phyloP scores from a whole-genome alignment of 768 basidiomycete species.

The Boletus huronensis region DNA sequence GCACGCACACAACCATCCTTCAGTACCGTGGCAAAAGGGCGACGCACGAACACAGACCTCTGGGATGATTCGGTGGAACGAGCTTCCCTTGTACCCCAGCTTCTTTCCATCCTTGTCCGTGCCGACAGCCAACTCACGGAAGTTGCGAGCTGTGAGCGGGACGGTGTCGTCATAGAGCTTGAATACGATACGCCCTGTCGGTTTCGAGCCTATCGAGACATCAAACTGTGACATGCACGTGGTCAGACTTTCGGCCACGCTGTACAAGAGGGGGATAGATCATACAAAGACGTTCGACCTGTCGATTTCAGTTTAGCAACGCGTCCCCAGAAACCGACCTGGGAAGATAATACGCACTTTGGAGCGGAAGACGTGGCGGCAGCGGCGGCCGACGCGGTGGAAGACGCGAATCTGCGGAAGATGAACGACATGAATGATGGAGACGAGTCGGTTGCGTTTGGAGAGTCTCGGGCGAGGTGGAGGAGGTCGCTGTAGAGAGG shows the following conservation, averaged over 20 bases:
- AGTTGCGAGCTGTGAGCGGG: slow-evolving; percentile 79
- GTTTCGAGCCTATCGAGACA: slow-evolving; percentile 54
- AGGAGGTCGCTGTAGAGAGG: slow-evolving; percentile 23
- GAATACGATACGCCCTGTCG: slow-evolving; percentile 74
- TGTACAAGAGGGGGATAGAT: slow-evolving; percentile 13
- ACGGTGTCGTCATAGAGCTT: slow-evolving; percentile 79
- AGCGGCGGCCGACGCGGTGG: slow-evolving; percentile 38
- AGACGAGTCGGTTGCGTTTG: slow-evolving; percentile 13
- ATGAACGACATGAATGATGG: slow-evolving; percentile 43
- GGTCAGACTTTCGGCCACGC: background rate
- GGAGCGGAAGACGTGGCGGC: slow-evolving; percentile 11
- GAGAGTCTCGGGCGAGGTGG: slow-evolving; percentile 12
- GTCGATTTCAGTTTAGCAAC: background rate
- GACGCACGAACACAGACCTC: slow-evolving; percentile 35
- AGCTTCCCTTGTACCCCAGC: slow-evolving; percentile 67
- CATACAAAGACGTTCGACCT: slow-evolving; percentile 33
- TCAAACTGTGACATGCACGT: slow-evolving; percentile 48
- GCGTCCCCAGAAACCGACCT: background rate
- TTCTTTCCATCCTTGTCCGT: slow-evolving; percentile 41
- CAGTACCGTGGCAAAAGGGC: background rate
- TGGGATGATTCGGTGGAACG: slow-evolving; percentile 75
- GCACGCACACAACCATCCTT: background rate
- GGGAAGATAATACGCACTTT: slow-evolving; percentile 10
- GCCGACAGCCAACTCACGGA: slow-evolving; percentile 73
- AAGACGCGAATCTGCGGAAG: slow-evolving; percentile 49